Evolutionary conservation across 306 rosid species (phyloP), one percentile per base, ranked within the genome.

Genomic region (Begonia masoniana): DNA sequence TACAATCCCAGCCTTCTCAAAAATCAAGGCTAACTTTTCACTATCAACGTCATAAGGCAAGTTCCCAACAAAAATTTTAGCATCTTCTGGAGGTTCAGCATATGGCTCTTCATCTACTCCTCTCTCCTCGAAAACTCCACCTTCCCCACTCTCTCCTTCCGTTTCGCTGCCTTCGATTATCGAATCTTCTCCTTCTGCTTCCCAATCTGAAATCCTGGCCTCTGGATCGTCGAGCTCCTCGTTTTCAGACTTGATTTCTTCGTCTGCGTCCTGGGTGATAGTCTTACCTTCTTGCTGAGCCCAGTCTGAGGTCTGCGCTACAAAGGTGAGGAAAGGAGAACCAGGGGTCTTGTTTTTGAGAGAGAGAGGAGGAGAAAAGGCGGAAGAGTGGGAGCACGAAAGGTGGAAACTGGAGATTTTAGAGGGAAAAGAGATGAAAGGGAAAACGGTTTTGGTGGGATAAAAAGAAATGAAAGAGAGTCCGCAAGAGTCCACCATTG

Each of bases 21-120:
- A 91, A 17, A 85, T 76, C 79, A 56, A 43, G 11, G 94, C 97
- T 65, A 91, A 47, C 21, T 55, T 77, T 39, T 85, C 63, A 55
- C 97, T 82, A 26, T 83, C 97, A 51, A 83, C 69, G 50, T 91
- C 86, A 58, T 54, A 91, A 49, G 97, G 92, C 79, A 91, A 80
- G 58, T 91, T 91, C 49, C 96, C 97, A 48, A 83, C 88, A 59
- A 71, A 91, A 17, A 91, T 48, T 62, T 91, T 91, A 10, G 88
- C 82, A 1, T 91, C 96, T 59, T 91, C 96, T 2, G 80, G 54
- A 0, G 91, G 78, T 26, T 82, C 83, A 0, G 43, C 74, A 26
- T 15, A 76, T 8, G 58, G 15, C 4, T 52, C 72, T 31, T 66
- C 79, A 13, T 49, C 75, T 4, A 60, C 71, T 2, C 14, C 78